Evolutionary conservation across 331 rosid species (phyloP).

Genomic region (Quercus tomentella): DNA sequence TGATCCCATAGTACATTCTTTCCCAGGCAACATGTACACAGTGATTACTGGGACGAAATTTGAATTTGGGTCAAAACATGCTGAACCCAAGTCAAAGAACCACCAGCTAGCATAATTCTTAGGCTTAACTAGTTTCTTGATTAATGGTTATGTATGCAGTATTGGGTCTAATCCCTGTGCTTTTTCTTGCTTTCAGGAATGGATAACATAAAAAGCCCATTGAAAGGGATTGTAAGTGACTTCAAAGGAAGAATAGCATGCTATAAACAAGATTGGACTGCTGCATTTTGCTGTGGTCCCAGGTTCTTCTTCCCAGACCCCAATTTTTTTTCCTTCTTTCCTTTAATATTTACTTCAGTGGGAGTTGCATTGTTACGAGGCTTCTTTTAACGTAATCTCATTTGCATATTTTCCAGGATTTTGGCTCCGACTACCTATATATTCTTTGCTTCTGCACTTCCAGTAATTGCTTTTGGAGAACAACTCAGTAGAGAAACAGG

Average conservation of each 20-base stretch:
- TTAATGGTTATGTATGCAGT: too few relatives aligned
- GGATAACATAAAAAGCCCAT: conserved; percentile 55
- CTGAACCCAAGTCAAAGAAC: too few relatives aligned
- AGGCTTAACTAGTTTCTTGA: too few relatives aligned
- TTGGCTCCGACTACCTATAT: conserved; percentile 80
- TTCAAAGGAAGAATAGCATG: conserved; percentile 53
- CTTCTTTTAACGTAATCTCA: not conserved
- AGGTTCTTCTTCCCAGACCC: too few relatives aligned
- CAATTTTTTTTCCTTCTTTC: too few relatives aligned
- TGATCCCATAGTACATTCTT: too few relatives aligned
- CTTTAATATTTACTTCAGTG: conserved; percentile 4
- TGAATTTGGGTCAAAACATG: too few relatives aligned
- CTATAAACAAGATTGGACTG: conserved; percentile 72
- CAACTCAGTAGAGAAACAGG: conserved; percentile 81
- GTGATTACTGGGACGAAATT: too few relatives aligned
- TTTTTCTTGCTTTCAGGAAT: conserved; percentile 23
- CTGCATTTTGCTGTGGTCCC: too few relatives aligned
- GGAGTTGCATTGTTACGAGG: not conserved
- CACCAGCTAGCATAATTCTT: too few relatives aligned
- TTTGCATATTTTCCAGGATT: conserved; percentile 35
- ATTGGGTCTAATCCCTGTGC: too few relatives aligned
- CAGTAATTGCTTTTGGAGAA: conserved; percentile 86
- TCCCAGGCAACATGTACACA: too few relatives aligned
- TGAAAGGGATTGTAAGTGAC: conserved; percentile 57
- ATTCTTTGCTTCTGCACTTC: conserved; percentile 92